These are phyloP conservation scores for Heterobasidion occidentale DNA, from an alignment of 1,284 basidiomycete species.

Conservation along the genomic window DNA sequence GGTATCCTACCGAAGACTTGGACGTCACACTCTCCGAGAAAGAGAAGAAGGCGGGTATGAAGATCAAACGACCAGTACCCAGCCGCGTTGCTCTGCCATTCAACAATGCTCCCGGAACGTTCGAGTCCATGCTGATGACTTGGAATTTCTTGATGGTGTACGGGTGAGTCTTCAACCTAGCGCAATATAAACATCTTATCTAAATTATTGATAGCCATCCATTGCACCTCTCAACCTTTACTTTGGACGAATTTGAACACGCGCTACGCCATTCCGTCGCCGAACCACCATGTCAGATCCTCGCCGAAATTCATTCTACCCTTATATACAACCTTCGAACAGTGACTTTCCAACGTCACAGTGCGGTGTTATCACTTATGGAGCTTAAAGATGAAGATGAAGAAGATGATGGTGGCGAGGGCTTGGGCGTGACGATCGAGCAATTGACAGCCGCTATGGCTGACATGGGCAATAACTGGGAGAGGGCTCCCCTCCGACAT, in stretches of 20 bases:
- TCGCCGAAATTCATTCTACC: constrained; percentile 84
- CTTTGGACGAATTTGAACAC: constrained; percentile 89
- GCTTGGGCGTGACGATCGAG: constrained; percentile 49
- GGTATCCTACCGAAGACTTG: constrained; percentile 80
- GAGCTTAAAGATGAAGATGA: constrained; percentile 34
- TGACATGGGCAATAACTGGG: constrained; percentile 76
- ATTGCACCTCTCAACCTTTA: constrained; percentile 83
- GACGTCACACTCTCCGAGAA: constrained; percentile 70
- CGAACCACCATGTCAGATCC: constrained; percentile 68
- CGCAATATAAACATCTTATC: neutral
- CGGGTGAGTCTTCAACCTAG: constrained; percentile 49
- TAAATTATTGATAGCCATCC: constrained; percentile 52
- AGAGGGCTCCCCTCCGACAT: constrained; percentile 60
- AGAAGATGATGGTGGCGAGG: constrained; percentile 28
- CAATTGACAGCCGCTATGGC: constrained; percentile 55
- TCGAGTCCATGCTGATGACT: constrained; percentile 80
- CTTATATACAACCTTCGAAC: constrained; percentile 88
- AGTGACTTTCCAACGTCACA: constrained; percentile 61
- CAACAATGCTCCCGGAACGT: constrained; percentile 58
- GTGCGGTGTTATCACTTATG: constrained; percentile 59
- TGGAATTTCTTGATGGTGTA: constrained; percentile 94
- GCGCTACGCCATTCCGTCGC: constrained; percentile 72
- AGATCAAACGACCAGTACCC: constrained; percentile 62
- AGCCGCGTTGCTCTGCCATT: constrained; percentile 66
- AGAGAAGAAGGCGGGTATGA: constrained; percentile 72